Evolutionary conservation across 495 filamentous ascomycete genomes (phyloP), one percentile per base, ranked within the genome.

Genomic region (Aspergillus campestris): DNA sequence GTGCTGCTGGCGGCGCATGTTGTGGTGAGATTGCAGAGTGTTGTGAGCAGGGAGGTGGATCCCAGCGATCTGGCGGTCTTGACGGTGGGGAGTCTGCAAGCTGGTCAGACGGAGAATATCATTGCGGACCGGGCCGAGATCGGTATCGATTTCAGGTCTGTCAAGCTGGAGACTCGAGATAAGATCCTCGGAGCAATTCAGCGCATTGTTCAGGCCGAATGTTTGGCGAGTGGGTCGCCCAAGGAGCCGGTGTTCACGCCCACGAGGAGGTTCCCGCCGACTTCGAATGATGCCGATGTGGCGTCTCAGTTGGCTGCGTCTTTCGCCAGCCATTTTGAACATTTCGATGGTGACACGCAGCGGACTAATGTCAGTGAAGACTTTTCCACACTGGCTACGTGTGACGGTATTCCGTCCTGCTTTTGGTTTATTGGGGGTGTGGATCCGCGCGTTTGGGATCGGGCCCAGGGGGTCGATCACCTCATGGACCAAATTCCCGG

Each of bases 151-250:
- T 66, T 75, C 18, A 57, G 76, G 8, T 59, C 67, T 13, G 60
- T 68, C 8, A 70, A 62, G n/a, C 38, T 59, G 11, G 61, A 60
- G 32, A 66, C 58, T 7, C 59, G 74, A 6, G 44, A 69, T 15
- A 49, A 56, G 43, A 65, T 78, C 6, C 28, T 74, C 9, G 18
- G 56, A 31, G 60, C 66, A 3, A 60, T 78, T 18, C 39, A 59
- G 35, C 62, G 74, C 4, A 72, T 78, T n/a, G 66, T 77, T n/a
- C 63, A 67, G 45, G 72, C 71, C 9, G 73, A 77, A 48, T 75
- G 72, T 38, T 34, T 56, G 38, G 71, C 72, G 1, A 68, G 64
- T 56, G 70, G 71, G 3, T 71, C 69, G 18, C 66, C 71, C 0
- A 65, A 61, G 36, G 63, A 63, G 9, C 72, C 73, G 0, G 14